A percentile compares a stretch with the other conserved stretches of the same genome.
phyloP scores from a whole-genome alignment of 345 rosid species.

The Eutrema heterophyllum region DNA sequence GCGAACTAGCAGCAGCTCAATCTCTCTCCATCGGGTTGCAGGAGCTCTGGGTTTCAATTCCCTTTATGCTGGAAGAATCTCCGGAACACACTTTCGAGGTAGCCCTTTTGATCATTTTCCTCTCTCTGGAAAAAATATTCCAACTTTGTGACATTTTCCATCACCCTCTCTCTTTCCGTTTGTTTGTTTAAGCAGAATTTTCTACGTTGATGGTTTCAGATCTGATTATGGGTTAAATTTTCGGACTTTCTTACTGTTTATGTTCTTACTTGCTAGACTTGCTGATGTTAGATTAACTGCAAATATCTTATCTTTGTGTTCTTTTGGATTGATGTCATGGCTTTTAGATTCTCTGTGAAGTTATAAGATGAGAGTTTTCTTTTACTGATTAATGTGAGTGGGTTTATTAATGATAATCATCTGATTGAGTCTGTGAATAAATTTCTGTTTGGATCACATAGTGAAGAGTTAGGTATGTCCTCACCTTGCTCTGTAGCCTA shows the following conservation, averaged over 20 bases:
- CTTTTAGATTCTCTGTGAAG: not conserved
- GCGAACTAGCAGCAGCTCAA: not conserved
- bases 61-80: slow-evolving; percentile 14
- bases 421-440: not conserved
- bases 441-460: not conserved
- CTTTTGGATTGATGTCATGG: not conserved
- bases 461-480: not conserved
- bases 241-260: not conserved
- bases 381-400: not conserved
- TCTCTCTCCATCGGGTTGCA: slow-evolving; percentile 23
- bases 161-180: not conserved
- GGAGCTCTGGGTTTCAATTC: slow-evolving; percentile 33
- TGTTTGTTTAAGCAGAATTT: not conserved
- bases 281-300: not conserved
- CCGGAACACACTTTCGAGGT: slow-evolving; percentile 43
- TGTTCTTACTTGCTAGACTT: not conserved
- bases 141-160: not conserved
- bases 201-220: not conserved
- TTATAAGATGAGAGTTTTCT: not conserved
- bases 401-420: not conserved
- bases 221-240: not conserved
- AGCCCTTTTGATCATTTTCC: slow-evolving; percentile 2
- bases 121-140: not conserved
- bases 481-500: not conserved
- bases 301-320: not conserved